Conservation (phyloP, 345 rosid species). For the Bruguiera parviflora region DNA sequence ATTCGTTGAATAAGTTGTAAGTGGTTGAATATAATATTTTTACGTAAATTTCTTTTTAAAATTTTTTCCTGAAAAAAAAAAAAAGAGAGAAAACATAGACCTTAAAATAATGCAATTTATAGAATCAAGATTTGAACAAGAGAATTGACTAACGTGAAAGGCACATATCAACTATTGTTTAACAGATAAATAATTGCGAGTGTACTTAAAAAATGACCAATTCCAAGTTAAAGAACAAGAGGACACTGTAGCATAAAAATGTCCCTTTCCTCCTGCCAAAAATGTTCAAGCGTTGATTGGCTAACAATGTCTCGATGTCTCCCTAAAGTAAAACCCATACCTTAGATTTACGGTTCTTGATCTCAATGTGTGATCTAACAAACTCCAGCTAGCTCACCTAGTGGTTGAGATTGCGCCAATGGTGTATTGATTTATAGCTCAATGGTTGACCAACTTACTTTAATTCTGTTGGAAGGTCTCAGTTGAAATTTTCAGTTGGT, state of each 20-base stretch:
- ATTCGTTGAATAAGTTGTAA: too few species aligned
- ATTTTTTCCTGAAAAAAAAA: neutral
- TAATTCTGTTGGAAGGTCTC: too few species aligned
- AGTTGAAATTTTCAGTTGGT: too few species aligned
- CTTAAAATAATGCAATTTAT: neutral
- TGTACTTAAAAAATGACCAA: too few species aligned
- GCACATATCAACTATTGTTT: too few species aligned
- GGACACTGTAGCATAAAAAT: neutral
- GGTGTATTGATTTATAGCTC: too few species aligned
- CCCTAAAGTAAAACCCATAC: constrained; percentile 4
- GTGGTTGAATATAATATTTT: too few species aligned
- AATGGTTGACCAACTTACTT: too few species aligned
- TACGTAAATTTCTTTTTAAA: too few species aligned
- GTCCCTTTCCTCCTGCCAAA: neutral
- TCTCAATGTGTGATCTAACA: neutral
- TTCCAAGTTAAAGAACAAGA: neutral
- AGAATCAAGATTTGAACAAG: neutral
- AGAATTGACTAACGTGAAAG: neutral
- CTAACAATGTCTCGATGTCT: neutral
- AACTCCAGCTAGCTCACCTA: neutral
- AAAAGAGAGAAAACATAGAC: too few species aligned
- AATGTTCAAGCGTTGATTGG: neutral
- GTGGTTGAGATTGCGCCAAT: neutral
- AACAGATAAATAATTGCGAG: too few species aligned
- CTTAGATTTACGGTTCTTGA: neutral